Conservation (phyloP, 75 land plant species). For the Sequoiadendron giganteum region DNA sequence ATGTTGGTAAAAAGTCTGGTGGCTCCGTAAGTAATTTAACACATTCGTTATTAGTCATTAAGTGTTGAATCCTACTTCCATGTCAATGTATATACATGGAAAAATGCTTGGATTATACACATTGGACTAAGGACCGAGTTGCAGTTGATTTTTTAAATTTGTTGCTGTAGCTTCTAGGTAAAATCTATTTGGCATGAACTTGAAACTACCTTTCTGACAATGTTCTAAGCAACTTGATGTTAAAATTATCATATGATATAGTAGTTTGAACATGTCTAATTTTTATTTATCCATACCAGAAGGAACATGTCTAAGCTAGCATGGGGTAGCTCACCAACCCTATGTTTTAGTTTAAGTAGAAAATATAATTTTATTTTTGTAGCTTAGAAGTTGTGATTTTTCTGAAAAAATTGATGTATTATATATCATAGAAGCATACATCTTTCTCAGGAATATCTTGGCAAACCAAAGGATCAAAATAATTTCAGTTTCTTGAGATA, state of each 20-base stretch:
- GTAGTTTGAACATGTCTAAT: too few relatives aligned
- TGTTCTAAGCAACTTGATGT: neutral
- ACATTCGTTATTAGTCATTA: neutral
- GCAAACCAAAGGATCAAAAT: too few relatives aligned
- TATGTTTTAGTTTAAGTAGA: neutral
- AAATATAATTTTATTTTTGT: neutral
- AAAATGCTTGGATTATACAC: neutral
- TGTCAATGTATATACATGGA: neutral
- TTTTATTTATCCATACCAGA: neutral
- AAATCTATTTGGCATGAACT: neutral
- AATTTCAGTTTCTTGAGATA: too few relatives aligned
- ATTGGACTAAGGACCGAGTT: neutral
- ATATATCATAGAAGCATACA: too few relatives aligned
- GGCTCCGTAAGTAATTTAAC: conserved; percentile 64
- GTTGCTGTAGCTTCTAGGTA: neutral
- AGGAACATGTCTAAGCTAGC: neutral
- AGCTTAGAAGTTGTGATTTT: neutral
- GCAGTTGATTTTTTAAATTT: neutral
- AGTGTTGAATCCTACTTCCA: neutral
- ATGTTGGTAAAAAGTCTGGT: conserved; percentile 74
- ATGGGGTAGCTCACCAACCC: neutral
- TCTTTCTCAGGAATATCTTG: too few relatives aligned
- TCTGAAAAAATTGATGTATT: neutral
- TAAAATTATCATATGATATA: neutral
- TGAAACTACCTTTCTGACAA: neutral